These are phyloP conservation scores for Avena insularis DNA, from an alignment of 176 grass and related monocot genomes.

Conservation along the genomic window DNA sequence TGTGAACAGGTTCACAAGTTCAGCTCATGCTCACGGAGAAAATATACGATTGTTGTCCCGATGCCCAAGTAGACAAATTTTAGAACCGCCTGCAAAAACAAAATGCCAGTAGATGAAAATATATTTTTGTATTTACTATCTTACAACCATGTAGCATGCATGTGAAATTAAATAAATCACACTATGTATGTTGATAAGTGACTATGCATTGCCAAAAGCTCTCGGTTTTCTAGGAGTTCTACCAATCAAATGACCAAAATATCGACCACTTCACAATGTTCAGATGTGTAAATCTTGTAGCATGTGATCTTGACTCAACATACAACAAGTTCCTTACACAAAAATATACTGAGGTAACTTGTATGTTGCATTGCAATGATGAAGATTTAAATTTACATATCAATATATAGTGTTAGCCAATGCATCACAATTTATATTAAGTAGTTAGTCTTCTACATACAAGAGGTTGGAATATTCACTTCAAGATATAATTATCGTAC, in stretches of 20 bases:
- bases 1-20: background rate
- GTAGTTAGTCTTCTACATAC: background rate
- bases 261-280: background rate
- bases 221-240: background rate
- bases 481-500: background rate
- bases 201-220: background rate
- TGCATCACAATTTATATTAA: background rate
- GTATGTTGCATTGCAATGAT: background rate
- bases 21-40: constrained; percentile 54
- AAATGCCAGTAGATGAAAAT: constrained; percentile 13
- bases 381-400: background rate
- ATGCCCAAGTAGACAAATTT: constrained; percentile 59
- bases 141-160: background rate
- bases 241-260: background rate
- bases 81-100: constrained; percentile 49
- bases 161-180: background rate
- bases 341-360: background rate
- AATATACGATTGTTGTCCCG: constrained; percentile 44
- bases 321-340: background rate
- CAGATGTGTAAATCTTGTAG: background rate
- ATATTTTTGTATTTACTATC: background rate
- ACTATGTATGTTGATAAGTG: background rate
- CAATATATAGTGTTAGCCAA: background rate
- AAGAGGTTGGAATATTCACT: background rate
- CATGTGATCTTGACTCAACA: background rate